Base-by-base conservation (phyloP, 345 rosid genomes). In the Turnera subulata region DNA sequence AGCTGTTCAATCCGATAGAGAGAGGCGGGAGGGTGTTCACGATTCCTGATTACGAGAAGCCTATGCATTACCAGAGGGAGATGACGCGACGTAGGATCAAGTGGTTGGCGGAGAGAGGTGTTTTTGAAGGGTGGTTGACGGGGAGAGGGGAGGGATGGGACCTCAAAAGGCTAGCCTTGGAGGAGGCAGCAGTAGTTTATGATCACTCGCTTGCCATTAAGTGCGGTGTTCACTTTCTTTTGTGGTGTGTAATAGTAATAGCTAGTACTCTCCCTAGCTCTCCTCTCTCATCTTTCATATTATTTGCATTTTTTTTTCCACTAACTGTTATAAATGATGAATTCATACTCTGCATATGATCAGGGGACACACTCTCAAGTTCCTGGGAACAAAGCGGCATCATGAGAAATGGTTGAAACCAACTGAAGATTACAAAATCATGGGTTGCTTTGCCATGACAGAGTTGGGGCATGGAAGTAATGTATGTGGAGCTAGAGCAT, bases 401-500 rank as follows among this genome's bases (percentile, higher is more conserved):
- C 98, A 92, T 58, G 86, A 84, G 26, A 92, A 82, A 75, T 92
- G 98, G 98, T 71, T 86, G 65, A 78, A 67, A 59, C 82, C 72
- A 68, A 80, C 89, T 0, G 96, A 92, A 67, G 80, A 78, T 61
- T 84, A 68, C 61, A 69, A 62, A 50, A 63, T 89, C 66, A 86
- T 79, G 74, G 96, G n/a, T n/a, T n/a, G n/a, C n/a, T n/a, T n/a
- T n/a, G n/a, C n/a, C n/a, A n/a, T n/a, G n/a, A n/a, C n/a, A 1
- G 98, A 92, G 73, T 63, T 92, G 78, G 98, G 98, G 53, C 98
- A 92, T 76, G 98, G 98, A 76, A 92, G 96, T 74, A 92, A 92
- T 79, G 98, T 89, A 86, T 53, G 89, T 35, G 32, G 45, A 23
- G 71, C 40, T 50, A 70, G 20, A 67, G 39, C 1, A 35, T 59